phyloP scores from a whole-genome alignment of 2,329 filamentous ascomycete genomes.

The Diplodia corticola region DNA sequence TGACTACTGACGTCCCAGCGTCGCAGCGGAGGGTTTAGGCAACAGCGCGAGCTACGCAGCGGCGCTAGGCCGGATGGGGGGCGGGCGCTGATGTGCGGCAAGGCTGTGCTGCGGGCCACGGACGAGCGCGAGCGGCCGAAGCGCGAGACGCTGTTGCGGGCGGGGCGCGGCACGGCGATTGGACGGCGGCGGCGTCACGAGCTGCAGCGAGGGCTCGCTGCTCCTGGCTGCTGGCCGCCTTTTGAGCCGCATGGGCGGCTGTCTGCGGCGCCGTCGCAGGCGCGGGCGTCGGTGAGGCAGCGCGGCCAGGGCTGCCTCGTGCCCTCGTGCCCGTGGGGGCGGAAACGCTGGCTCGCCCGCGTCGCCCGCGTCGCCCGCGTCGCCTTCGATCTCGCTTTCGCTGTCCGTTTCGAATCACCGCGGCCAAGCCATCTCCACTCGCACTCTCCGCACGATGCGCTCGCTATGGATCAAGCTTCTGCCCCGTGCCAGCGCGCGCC shows the following conservation, averaged over 20 bases:
- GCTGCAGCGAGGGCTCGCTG: not conserved
- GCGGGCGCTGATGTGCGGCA: not conserved
- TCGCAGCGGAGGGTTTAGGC: conserved; percentile 5
- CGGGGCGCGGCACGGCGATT: not conserved
- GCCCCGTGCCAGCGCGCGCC: not conserved
- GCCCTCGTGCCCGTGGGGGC: not conserved
- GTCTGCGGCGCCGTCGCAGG: not conserved
- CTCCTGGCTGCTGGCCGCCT: not conserved
- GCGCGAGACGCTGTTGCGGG: not conserved
- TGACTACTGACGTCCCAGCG: conserved; percentile 8
- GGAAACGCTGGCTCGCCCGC: no score
- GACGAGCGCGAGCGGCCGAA: conserved; percentile 11
- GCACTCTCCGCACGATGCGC: not conserved
- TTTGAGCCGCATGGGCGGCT: conserved; percentile 6
- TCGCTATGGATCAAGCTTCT: not conserved
- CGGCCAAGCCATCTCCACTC: not conserved
- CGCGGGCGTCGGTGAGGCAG: not conserved
- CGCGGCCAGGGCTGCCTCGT: not conserved
- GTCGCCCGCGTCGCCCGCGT: no score
- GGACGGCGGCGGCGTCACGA: not conserved
- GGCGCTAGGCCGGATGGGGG: not conserved
- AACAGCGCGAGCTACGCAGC: not conserved
- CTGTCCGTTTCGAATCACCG: conserved; percentile 18
- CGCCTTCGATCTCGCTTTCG: conserved; percentile 1
- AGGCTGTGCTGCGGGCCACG: conserved; percentile 7